phyloP scores from a whole-genome alignment of 2,329 filamentous ascomycete species.

The Colletotrichum horii region DNA sequence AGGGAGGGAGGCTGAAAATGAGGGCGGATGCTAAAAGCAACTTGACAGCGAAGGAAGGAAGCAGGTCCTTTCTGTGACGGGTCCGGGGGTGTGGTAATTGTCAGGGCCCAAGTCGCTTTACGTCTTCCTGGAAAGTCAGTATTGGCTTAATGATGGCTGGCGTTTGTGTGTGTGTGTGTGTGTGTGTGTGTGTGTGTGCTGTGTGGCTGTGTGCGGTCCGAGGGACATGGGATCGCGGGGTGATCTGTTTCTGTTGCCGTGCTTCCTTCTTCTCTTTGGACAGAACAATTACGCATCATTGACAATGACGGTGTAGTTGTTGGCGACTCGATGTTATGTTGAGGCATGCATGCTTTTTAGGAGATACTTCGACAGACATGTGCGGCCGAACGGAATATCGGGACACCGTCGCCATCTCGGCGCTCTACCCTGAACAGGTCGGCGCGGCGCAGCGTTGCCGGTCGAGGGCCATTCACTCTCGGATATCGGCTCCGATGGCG shows the following conservation, averaged over 20 bases:
- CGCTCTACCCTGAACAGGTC: background rate
- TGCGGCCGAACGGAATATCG: background rate
- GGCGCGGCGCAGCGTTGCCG: background rate
- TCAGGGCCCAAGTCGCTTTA: background rate
- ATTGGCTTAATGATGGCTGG: background rate
- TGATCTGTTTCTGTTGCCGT: background rate
- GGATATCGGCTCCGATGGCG: background rate
- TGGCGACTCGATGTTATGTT: background rate
- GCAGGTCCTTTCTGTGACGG: background rate
- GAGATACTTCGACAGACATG: no score
- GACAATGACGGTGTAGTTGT: background rate
- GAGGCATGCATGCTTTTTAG: no score
- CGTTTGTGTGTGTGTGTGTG: background rate
- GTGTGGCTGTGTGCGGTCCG: constrained; percentile 6
- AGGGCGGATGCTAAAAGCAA: background rate
- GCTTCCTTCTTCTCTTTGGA: background rate
- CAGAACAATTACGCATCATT: background rate
- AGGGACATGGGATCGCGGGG: background rate
- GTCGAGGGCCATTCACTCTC: background rate
- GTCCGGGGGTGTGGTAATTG: background rate
- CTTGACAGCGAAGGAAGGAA: background rate
- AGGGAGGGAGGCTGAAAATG: background rate
- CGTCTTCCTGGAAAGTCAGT: background rate
- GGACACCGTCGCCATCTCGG: background rate
- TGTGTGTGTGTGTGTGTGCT: background rate